Percentiles rank a stretch among this genome's conserved stretches.
Conservation (phyloP, 352 stramenopile genomes). For the Globisporangium cederbergense region DNA sequence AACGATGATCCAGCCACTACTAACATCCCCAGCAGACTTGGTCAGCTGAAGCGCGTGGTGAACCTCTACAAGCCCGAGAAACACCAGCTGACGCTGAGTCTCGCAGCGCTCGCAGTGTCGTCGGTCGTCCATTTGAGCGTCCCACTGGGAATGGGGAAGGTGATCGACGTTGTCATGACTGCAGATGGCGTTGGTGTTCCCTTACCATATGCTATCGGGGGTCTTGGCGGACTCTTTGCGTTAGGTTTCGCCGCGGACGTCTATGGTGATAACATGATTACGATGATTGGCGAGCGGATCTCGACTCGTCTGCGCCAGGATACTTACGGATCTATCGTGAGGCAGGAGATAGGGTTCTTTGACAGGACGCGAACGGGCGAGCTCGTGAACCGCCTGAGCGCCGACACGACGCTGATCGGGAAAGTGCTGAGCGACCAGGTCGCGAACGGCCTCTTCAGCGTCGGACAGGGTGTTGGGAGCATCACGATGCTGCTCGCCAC, state of each 20-base stretch:
- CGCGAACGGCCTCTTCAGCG: slow-evolving; percentile 62
- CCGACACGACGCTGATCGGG: slow-evolving; percentile 90
- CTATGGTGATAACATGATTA: slow-evolving; percentile 71
- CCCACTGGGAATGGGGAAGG: slow-evolving; percentile 77
- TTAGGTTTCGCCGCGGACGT: slow-evolving; percentile 68
- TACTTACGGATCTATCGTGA: slow-evolving; percentile 76
- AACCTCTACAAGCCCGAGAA: slow-evolving; percentile 72
- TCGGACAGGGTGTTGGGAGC: slow-evolving; percentile 77
- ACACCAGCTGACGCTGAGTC: slow-evolving; percentile 40
- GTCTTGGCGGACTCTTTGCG: slow-evolving; percentile 66
- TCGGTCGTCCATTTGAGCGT: slow-evolving; percentile 76
- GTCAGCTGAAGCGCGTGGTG: slow-evolving; percentile 40
- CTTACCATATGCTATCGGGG: slow-evolving; percentile 46
- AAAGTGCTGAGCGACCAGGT: slow-evolving; percentile 93
- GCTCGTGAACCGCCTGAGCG: slow-evolving; percentile 88
- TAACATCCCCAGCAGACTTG: not conserved
- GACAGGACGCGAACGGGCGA: slow-evolving; percentile 88
- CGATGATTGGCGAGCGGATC: slow-evolving; percentile 80
- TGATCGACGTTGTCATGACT: slow-evolving; percentile 72
- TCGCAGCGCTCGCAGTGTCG: slow-evolving; percentile 52
- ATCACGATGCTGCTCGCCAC: slow-evolving; percentile 75
- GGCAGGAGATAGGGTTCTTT: slow-evolving; percentile 91
- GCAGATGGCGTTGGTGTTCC: slow-evolving; percentile 31
- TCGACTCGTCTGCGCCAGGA: slow-evolving; percentile 72
- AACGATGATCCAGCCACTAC: not conserved